phyloP scores from a whole-genome alignment of 2,329 filamentous ascomycete genomes.

The Madurella fahalii region DNA sequence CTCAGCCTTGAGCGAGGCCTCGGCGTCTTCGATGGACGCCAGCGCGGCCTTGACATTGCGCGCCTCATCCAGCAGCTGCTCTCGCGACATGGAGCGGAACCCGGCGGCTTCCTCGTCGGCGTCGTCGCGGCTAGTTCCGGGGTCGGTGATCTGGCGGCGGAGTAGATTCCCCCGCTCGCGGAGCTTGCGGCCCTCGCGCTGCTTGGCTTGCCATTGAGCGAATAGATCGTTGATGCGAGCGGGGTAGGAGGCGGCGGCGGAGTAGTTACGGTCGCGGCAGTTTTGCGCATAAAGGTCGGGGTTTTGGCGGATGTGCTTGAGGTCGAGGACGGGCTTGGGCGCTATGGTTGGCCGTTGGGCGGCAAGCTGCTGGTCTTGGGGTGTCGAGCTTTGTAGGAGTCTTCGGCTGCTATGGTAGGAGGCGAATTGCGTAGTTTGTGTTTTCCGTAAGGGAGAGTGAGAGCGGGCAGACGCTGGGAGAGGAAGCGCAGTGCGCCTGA shows the following conservation, averaged over 20 bases:
- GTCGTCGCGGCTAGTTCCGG: slow-evolving; percentile 43
- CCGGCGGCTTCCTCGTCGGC: slow-evolving; percentile 32
- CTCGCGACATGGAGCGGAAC: slow-evolving; percentile 18
- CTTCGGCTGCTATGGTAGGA: slow-evolving; percentile 17
- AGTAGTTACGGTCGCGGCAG: slow-evolving; percentile 82
- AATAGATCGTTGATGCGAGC: slow-evolving; percentile 53
- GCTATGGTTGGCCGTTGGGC: slow-evolving; percentile 60
- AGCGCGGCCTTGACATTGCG: slow-evolving; percentile 61
- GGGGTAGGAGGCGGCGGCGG: slow-evolving; percentile 49
- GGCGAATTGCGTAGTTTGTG: slow-evolving; percentile 8
- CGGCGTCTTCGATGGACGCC: slow-evolving; percentile 54
- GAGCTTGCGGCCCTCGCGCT: slow-evolving; percentile 55
- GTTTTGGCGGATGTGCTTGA: slow-evolving; percentile 87
- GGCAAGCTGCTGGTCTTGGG: slow-evolving; percentile 6
- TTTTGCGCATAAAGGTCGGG: slow-evolving; percentile 76
- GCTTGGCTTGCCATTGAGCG: slow-evolving; percentile 55
- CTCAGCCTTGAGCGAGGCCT: slow-evolving; percentile 56
- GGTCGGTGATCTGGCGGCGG: slow-evolving; percentile 53
- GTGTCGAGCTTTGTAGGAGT: slow-evolving; percentile 3
- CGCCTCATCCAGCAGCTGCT: slow-evolving; percentile 56
- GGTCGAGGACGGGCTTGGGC: slow-evolving; percentile 74
- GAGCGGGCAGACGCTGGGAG: not conserved
- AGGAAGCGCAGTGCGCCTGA: slow-evolving; percentile 3
- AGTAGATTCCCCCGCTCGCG: slow-evolving; percentile 65
- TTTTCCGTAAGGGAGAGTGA: slow-evolving; percentile 3